Evolutionary conservation across 2,329 filamentous ascomycete genomes (phyloP).

Genomic region (Trichoderma pleuroti): DNA sequence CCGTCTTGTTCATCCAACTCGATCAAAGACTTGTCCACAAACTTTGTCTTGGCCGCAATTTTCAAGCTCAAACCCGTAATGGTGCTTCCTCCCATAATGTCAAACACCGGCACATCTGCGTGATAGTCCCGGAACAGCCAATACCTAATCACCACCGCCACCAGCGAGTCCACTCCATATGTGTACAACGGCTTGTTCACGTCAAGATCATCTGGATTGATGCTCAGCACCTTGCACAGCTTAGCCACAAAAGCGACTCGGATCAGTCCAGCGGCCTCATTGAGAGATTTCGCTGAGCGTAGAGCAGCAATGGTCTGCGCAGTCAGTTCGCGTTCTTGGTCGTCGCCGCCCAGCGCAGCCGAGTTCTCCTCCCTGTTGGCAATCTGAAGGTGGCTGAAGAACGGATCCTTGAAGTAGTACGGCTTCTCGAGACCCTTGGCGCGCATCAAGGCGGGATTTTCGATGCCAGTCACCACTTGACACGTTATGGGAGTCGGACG

Average conservation of each 20-base stretch:
- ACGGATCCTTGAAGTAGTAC: not conserved
- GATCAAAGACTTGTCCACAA: not conserved
- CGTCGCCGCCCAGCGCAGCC: not conserved
- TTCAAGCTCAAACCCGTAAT: not conserved
- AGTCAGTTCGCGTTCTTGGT: not conserved
- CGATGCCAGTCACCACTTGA: not conserved
- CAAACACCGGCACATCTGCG: not conserved
- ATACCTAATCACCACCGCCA: not conserved
- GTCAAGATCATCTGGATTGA: not conserved
- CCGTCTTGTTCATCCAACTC: not conserved
- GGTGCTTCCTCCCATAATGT: not conserved
- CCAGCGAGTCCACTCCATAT: not conserved
- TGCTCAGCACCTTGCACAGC: not conserved
- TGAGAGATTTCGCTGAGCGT: not conserved
- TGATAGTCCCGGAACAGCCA: not conserved
- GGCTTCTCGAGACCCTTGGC: not conserved
- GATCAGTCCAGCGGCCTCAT: not conserved
- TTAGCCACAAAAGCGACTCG: not conserved
- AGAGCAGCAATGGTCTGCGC: not conserved
- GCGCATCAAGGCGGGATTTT: not conserved
- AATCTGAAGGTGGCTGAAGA: not conserved
- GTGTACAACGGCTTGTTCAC: not conserved
- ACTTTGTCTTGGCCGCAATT: not conserved
- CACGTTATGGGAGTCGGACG: not conserved
- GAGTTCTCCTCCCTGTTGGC: not conserved